Evolutionary conservation across 148 eudicot genomes (phyloP), one percentile per base, ranked within the genome.

Genomic region (Mesembryanthemum crystallinum): DNA sequence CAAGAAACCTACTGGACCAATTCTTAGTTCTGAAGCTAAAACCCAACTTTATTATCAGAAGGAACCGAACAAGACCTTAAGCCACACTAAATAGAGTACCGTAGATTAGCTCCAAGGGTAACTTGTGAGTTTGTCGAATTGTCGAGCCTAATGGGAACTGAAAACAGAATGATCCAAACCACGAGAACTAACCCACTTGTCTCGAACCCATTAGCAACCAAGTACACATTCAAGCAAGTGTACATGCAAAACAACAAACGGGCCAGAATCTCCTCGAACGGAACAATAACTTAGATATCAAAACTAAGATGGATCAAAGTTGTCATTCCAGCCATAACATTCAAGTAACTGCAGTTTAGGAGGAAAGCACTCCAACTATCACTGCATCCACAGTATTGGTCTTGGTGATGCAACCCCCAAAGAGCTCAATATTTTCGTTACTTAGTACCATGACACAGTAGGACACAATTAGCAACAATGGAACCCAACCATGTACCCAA

Each of bases 401-500:
- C 49, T 76, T 67, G 72, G 42, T 76, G 76, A 77, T 30, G 39
- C 18, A 74, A 59, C 68, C 75, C 81, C 81, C 75, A 84, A 75
- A 57, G 82, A 75, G 77, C 79, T 62, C 75, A 71, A 62, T 9
- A 62, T 35, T 70, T 49, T 9, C 47, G 77, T 27, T 68, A 77
- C 63, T 71, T 61, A 75, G 23, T 51, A 67, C 63, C 82, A 67
- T 24, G 63, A 78, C 72, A 79, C 24, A 71, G 69, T 28, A 78
- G 79, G 35, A 76, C 85, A 76, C 59, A 42, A 67, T 55, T 75
- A 83, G 76, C 83, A 81, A 65, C 76, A 64, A 77, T 21, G 75
- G 80, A 81, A 79, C 78, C 81, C 75, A 73, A 77, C 61, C 80
- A 83, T 63, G 77, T 66, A 82, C 76, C 76, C 66, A 42, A 78